Evolutionary conservation across 1,139 yeast species (phyloP).

Genomic region (Meyerozyma athensensis): DNA sequence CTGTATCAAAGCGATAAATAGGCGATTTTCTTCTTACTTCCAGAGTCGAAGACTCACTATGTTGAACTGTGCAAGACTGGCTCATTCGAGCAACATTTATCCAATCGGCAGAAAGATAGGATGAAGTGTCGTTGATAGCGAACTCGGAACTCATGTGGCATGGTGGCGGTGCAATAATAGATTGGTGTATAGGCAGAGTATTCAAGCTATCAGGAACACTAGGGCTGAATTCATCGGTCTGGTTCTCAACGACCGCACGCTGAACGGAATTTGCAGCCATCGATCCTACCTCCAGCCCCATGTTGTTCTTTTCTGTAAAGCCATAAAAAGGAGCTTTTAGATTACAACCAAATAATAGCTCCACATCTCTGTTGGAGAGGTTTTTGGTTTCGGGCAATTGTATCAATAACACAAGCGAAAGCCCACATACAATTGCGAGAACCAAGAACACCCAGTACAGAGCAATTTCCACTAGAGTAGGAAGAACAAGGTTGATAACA

Average conservation of each 20-base stretch:
- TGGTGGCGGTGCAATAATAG: background rate
- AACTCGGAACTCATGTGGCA: background rate
- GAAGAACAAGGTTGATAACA: slow-evolving; percentile 35
- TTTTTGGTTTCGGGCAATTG: slow-evolving; percentile 43
- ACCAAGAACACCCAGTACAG: slow-evolving; percentile 42
- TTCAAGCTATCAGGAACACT: too few species aligned
- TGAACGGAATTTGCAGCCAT: too few species aligned
- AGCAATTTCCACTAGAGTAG: slow-evolving; percentile 32
- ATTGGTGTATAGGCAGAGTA: background rate
- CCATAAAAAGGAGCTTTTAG: too few species aligned
- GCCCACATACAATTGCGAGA: slow-evolving; percentile 31
- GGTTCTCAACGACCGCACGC: too few species aligned
- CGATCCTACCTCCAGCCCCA: too few species aligned
- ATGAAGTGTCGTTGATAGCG: background rate
- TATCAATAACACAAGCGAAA: slow-evolving; percentile 24
- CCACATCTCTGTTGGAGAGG: slow-evolving; percentile 14
- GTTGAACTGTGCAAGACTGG: background rate
- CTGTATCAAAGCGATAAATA: too few species aligned
- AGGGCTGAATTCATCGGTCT: too few species aligned
- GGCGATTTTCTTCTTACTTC: too few species aligned
- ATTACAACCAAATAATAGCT: too few species aligned
- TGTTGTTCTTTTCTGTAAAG: too few species aligned
- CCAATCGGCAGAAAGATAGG: slow-evolving; percentile 1
- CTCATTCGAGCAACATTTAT: background rate
- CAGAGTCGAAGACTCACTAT: background rate